Evolutionary conservation across 2,329 filamentous ascomycete genomes (phyloP).

Genomic region (Raffaelea arxii): DNA sequence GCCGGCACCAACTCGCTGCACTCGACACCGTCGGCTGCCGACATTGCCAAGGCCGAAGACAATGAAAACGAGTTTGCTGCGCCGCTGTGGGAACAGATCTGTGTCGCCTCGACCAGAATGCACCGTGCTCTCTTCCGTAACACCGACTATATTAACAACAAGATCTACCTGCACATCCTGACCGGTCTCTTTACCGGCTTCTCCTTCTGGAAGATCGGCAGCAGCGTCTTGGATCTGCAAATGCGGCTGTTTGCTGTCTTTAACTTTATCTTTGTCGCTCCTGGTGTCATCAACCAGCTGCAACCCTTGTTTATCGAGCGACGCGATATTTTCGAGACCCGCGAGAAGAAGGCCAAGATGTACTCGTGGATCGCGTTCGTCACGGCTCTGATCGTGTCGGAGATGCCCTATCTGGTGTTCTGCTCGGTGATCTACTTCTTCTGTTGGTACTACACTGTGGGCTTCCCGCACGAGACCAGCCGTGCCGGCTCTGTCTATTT

Average conservation of each 20-base stretch:
- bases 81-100: slow-evolving; percentile 53
- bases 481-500: slow-evolving; percentile 43
- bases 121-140: slow-evolving; percentile 68
- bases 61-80: slow-evolving; percentile 57
- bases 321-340: slow-evolving; percentile 58
- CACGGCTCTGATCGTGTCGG: slow-evolving; percentile 55
- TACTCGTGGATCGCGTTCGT: slow-evolving; percentile 63
- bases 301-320: slow-evolving; percentile 65
- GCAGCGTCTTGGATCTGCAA: slow-evolving; percentile 49
- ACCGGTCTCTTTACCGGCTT: slow-evolving; percentile 51
- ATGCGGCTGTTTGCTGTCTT: slow-evolving; percentile 64
- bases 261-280: slow-evolving; percentile 61
- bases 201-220: slow-evolving; percentile 48
- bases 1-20: background rate
- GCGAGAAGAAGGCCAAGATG: slow-evolving; percentile 56
- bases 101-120: slow-evolving; percentile 49
- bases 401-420: slow-evolving; percentile 53
- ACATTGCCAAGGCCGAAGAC: background rate
- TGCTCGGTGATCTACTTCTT: slow-evolving; percentile 53
- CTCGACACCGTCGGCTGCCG: background rate
- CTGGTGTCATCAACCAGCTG: slow-evolving; percentile 52
- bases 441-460: slow-evolving; percentile 18
- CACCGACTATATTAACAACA: slow-evolving; percentile 62
- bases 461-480: slow-evolving; percentile 45
- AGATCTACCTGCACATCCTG: slow-evolving; percentile 43